Percentiles rank a stretch among this genome's conserved stretches.
Evolutionary conservation across 2,329 filamentous ascomycete species (phyloP).

Genomic region (Rachicladosporium sp.): DNA sequence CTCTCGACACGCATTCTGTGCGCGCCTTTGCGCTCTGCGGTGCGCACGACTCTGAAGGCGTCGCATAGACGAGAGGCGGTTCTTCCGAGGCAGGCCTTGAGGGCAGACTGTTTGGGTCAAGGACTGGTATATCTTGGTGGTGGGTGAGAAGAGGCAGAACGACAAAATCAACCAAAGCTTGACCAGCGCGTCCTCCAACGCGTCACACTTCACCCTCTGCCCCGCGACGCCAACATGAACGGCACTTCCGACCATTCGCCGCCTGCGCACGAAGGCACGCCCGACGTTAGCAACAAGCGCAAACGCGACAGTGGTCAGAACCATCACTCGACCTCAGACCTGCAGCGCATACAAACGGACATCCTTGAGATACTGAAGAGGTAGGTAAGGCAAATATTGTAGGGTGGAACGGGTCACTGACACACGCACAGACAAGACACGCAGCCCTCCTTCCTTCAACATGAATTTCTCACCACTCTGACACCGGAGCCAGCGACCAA

Average conservation of each 20-base stretch:
- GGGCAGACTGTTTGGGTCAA: no score
- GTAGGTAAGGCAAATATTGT: conserved; percentile 15
- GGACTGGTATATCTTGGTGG: not conserved
- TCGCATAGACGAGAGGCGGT: no score
- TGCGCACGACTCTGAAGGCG: no score
- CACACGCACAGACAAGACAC: conserved; percentile 25
- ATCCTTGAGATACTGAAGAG: conserved; percentile 30
- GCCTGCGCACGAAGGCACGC: conserved; percentile 1
- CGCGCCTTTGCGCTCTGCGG: no score
- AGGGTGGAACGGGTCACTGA: conserved; percentile 6
- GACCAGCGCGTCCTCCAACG: not conserved
- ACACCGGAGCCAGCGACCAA: conserved; percentile 33
- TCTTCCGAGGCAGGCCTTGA: no score
- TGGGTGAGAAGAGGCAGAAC: not conserved
- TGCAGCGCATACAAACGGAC: conserved; percentile 25
- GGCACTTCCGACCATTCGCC: conserved; percentile 10
- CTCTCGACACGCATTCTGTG: no score
- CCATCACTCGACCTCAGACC: conserved; percentile 9
- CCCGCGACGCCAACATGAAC: conserved; percentile 7
- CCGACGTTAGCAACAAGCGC: conserved; percentile 26
- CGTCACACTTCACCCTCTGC: not conserved
- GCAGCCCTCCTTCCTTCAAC: conserved; percentile 33
- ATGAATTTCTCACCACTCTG: conserved; percentile 21
- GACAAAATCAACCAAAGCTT: not conserved
- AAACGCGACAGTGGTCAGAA: conserved; percentile 28